phyloP scores from a whole-genome alignment of 192 early-diverging fungal species.

The Coemansia sp. region DNA sequence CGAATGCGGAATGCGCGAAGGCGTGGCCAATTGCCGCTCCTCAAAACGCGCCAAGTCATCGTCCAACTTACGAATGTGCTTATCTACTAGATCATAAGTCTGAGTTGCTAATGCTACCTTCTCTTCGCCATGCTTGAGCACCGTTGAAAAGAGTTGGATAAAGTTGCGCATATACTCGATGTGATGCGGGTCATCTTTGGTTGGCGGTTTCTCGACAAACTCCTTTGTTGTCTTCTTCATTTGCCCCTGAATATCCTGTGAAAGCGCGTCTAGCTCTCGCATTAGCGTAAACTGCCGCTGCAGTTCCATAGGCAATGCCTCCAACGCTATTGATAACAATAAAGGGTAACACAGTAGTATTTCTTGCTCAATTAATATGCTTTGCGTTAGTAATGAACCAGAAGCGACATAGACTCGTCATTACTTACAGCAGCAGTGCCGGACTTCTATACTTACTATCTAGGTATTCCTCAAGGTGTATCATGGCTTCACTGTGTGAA shows the following conservation, averaged over 20 bases:
- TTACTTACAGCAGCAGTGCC: background rate
- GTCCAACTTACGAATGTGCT: constrained; percentile 84
- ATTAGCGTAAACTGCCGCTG: constrained; percentile 90
- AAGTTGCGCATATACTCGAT: constrained; percentile 55
- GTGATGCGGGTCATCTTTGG: constrained; percentile 48
- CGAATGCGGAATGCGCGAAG: constrained; percentile 29
- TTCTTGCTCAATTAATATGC: background rate
- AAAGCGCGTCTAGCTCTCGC: constrained; percentile 82
- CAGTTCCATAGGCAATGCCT: constrained; percentile 73
- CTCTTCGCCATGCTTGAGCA: constrained; percentile 85
- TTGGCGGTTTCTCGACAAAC: constrained; percentile 66
- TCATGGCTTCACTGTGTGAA: constrained; percentile 16
- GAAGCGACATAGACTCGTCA: no score
- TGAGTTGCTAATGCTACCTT: constrained; percentile 91
- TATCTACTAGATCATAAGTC: constrained; percentile 92
- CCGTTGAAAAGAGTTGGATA: constrained; percentile 64
- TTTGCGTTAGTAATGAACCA: no score
- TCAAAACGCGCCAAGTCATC: constrained; percentile 91
- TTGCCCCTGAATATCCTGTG: constrained; percentile 69
- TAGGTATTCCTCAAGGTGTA: constrained; percentile 87
- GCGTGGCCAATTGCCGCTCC: constrained; percentile 80
- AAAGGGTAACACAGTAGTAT: background rate
- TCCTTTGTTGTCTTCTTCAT: constrained; percentile 66
- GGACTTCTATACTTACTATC: constrained; percentile 64
- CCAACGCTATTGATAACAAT: constrained; percentile 57